Evolutionary conservation across 768 basidiomycete genomes (phyloP).

Genomic region (Leccinum sublutescens): DNA sequence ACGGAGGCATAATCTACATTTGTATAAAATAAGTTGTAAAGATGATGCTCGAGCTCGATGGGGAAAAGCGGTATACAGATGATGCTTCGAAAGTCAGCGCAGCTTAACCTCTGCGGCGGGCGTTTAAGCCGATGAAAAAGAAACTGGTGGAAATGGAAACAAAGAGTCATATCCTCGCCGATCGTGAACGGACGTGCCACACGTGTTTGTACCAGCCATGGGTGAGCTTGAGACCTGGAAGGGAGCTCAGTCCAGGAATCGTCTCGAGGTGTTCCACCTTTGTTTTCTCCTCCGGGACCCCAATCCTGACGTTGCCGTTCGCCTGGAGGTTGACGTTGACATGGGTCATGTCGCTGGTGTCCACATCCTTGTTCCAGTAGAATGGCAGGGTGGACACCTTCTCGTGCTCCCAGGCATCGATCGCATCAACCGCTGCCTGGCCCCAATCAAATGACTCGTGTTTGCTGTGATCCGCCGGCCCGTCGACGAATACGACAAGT

Average conservation of each 20-base stretch:
- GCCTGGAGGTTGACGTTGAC: not conserved
- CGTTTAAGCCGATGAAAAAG: constrained; percentile 2
- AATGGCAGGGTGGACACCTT: constrained; percentile 38
- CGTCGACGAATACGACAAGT: constrained; percentile 75
- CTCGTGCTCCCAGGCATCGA: constrained; percentile 57
- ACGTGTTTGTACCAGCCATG: constrained; percentile 33
- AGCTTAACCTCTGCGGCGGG: not conserved
- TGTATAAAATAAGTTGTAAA: constrained; percentile 6
- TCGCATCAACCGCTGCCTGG: constrained; percentile 56
- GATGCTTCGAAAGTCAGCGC: constrained; percentile 15
- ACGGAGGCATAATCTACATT: constrained; percentile 3
- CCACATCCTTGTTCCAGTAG: constrained; percentile 47
- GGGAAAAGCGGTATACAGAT: not conserved
- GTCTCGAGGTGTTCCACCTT: constrained; percentile 22
- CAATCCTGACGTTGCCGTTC: not conserved
- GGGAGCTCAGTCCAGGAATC: constrained; percentile 19
- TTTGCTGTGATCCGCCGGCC: constrained; percentile 48
- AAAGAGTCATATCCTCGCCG: constrained; percentile 18
- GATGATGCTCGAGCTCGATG: not conserved
- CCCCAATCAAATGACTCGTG: constrained; percentile 81
- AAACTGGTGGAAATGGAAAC: not conserved
- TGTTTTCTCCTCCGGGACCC: constrained; percentile 2
- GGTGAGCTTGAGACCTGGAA: constrained; percentile 25
- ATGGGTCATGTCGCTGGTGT: constrained; percentile 32
- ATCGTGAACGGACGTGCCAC: constrained; percentile 33